Percentiles rank a stretch among this genome's conserved stretches.
These are phyloP conservation scores for Picochlorum sp. DNA, from an alignment of 139 green algal species.

Conservation along the genomic window DNA sequence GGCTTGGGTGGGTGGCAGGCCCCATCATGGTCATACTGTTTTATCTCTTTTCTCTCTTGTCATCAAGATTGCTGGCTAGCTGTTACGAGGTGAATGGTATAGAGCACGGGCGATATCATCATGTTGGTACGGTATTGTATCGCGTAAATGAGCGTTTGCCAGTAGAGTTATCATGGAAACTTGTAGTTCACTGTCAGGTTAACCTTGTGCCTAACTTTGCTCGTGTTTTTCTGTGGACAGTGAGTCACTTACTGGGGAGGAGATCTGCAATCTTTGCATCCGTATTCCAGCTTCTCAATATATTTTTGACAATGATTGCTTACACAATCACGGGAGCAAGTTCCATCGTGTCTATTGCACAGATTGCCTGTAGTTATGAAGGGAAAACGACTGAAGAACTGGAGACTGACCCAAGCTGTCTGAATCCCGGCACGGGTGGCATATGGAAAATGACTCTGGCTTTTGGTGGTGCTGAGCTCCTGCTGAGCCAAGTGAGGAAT, in stretches of 20 bases:
- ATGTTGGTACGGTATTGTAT: neutral
- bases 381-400: too few relatives aligned
- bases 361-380: neutral
- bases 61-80: neutral
- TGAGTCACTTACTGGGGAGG: conserved; percentile 6
- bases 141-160: too few relatives aligned
- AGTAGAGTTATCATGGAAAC: too few relatives aligned
- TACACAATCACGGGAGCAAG: conserved; percentile 6
- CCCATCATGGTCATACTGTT: conserved; percentile 19
- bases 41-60: neutral
- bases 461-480: conserved; percentile 26
- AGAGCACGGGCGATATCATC: conserved; percentile 5
- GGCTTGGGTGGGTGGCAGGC: conserved; percentile 19
- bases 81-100: conserved; percentile 1
- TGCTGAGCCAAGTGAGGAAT: conserved; percentile 28
- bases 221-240: too few relatives aligned
- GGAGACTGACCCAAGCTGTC: too few relatives aligned
- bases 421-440: neutral
- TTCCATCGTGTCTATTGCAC: conserved; percentile 5
- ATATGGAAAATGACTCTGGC: conserved; percentile 29
- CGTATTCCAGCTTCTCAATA: conserved; percentile 9
- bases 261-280: neutral
- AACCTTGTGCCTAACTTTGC: too few relatives aligned
- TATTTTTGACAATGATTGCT: conserved; percentile 10
- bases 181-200: too few relatives aligned